These are phyloP conservation scores for Oenanthe sinensis DNA, from an alignment of 129 eudicot species.

Conservation along the genomic window DNA sequence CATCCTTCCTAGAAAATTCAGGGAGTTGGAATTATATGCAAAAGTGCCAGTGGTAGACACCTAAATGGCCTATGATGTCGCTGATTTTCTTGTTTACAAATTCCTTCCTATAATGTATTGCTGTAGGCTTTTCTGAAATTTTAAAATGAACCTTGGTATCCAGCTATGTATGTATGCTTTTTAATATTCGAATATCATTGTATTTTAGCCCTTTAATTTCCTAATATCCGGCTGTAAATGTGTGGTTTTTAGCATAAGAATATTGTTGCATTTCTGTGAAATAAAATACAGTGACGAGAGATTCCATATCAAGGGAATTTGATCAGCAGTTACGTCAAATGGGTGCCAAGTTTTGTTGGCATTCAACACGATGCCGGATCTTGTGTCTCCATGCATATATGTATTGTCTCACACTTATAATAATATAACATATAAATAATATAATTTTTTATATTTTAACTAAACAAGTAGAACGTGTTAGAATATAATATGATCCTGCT, in stretches of 20 bases:
- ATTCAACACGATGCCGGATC: neutral
- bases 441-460: neutral
- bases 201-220: neutral
- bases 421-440: neutral
- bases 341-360: neutral
- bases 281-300: neutral
- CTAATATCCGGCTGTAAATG: too few relatives aligned
- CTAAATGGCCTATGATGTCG: conserved; percentile 1
- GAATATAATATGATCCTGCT: too few relatives aligned
- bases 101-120: neutral
- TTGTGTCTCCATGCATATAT: neutral
- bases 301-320: neutral
- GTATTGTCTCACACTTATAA: neutral
- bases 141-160: neutral
- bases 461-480: neutral
- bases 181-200: neutral
- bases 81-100: neutral
- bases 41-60: conserved; percentile 38
- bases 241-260: neutral
- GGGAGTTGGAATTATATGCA: conserved; percentile 32
- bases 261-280: neutral
- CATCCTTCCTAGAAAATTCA: conserved; percentile 37
- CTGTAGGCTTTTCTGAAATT: neutral
- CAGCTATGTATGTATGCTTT: neutral
- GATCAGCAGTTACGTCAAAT: neutral